Evolutionary conservation across 805 yeast species (phyloP).

Genomic region (Saccharomyces paradoxus): DNA sequence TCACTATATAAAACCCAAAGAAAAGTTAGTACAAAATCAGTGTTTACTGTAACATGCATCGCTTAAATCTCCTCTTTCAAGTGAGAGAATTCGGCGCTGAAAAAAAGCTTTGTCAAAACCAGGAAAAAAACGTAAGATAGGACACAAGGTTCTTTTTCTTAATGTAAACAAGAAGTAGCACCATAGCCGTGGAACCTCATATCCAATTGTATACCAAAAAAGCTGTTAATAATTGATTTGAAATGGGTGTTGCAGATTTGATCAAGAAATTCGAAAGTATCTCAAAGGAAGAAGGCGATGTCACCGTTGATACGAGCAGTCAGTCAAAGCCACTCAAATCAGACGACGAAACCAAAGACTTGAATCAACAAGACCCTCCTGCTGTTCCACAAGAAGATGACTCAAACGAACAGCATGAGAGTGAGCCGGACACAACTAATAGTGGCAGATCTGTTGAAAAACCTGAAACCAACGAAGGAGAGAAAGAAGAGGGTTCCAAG

Average conservation of each 20-base stretch:
- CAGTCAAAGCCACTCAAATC: neutral
- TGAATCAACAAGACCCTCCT: neutral
- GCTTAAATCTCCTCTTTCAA: neutral
- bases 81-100: neutral
- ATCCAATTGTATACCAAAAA: neutral
- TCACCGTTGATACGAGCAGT: neutral
- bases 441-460: neutral
- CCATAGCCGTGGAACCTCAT: neutral
- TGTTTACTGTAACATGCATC: neutral
- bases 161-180: neutral
- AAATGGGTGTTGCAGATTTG: slow-evolving; percentile 34
- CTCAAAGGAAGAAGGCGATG: slow-evolving; percentile 11
- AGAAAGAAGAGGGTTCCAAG: neutral
- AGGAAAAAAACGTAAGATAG: neutral
- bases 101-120: neutral
- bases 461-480: neutral
- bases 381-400: neutral
- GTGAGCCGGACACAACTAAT: neutral
- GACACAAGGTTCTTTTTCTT: neutral
- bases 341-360: neutral
- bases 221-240: neutral
- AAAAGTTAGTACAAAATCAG: neutral
- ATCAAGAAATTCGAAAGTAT: slow-evolving; percentile 31
- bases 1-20: neutral
- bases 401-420: neutral